These are phyloP conservation scores for Corylus heterophylla DNA, from an alignment of 306 rosid species.

Conservation along the genomic window DNA sequence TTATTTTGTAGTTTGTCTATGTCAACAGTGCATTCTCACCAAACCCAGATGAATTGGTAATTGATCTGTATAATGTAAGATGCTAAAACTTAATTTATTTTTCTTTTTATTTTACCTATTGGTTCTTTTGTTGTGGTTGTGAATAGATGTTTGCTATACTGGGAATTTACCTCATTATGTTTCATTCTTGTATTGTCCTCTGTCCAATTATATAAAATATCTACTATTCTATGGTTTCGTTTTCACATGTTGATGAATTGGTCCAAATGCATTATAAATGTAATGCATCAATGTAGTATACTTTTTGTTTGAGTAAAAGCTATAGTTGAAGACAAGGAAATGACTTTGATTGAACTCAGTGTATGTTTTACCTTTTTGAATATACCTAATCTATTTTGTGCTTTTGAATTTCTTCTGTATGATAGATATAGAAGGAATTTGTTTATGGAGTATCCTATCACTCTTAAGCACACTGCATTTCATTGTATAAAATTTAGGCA, in stretches of 20 bases:
- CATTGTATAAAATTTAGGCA: background rate
- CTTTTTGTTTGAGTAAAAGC: background rate
- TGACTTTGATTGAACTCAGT: background rate
- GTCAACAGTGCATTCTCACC: constrained; percentile 95
- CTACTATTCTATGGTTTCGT: background rate
- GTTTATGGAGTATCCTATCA: background rate
- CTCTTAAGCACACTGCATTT: background rate
- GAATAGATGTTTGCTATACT: background rate
- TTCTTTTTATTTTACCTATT: background rate
- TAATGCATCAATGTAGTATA: background rate
- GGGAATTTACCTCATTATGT: background rate
- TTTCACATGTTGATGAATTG: background rate
- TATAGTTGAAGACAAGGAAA: background rate
- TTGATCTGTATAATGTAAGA: constrained; percentile 84
- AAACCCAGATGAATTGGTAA: constrained; percentile 84
- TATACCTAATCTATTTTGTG: background rate
- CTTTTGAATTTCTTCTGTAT: background rate
- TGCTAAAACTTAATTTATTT: constrained; percentile 1
- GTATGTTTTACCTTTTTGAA: background rate
- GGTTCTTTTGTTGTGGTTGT: background rate
- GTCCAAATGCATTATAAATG: background rate
- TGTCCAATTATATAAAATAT: background rate
- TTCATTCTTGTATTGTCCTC: background rate
- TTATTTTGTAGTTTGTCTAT: constrained; percentile 77
- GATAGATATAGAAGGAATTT: background rate